Evolutionary conservation across 805 yeast genomes (phyloP), one percentile per base, ranked within the genome.

Genomic region (Metschnikowia proteae): DNA sequence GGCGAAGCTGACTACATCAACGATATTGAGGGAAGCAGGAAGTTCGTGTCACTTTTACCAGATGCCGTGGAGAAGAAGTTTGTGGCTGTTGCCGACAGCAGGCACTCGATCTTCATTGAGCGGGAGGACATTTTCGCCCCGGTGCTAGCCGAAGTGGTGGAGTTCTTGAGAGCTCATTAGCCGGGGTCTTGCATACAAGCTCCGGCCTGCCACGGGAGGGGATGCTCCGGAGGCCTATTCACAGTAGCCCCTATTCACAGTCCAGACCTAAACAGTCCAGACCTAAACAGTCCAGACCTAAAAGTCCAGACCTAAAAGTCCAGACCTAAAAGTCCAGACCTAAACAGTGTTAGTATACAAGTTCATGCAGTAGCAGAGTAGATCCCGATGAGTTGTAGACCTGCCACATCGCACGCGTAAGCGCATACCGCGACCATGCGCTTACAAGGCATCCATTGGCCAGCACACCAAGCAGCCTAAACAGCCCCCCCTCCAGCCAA

Each of bases 1-100:
- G 90, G 92, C 29, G 68, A 71, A 6, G 67, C 64, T n/a, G 95
- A 87, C 61, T 65, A 73, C 33, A 75, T 86, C 56, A 86, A 84
- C 61, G 80, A 76, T 61, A 64, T 70, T 35, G 64, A 70, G 13
- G 81, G 77, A 4, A 70, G 83, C 17, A 61, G 69, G 49, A 56
- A 63, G 46, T 82, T 81, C 47, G 59, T 70, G 41, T 59, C 63
- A 0, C 50, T 65, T 13, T 60, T 67, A 48, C 66, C 71, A 34
- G 62, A 63, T 39, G 51, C 60, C 47, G 61, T 70, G 25, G 69
- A 72, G 37, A 69, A 60, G 45, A 60, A 68, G 49, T 60, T 67
- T 30, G 58, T 35, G 60, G 65, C 54, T 50, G 55, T 64, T 29
- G 57, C 63, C 40, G 62, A 56, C 2, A 79, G 73, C 6, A 68